Base-by-base conservation (phyloP, 495 filamentous ascomycete species). In the Penicillium riverlandense region DNA sequence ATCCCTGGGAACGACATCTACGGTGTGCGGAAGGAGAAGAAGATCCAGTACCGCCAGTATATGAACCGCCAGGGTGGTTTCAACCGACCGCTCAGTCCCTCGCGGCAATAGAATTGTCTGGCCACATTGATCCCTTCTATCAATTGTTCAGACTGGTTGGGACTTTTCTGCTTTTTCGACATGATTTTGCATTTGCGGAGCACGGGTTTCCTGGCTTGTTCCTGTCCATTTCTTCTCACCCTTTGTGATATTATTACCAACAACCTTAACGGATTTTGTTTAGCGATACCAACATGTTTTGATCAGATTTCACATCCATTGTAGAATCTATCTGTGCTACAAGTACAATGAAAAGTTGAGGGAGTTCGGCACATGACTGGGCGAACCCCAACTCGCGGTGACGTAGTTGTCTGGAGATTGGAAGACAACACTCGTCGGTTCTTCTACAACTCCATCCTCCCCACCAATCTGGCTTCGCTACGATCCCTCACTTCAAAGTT, bases 61-160 rank as follows among this genome's bases (percentile, higher is more conserved):
- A 98, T 98, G 92, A 98, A 98, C 63, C 84, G 92, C 43, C 67
- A 81, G n/a, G 91, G 91, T 37, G 92, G 92, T 35, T 98, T 98
- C 74, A 98, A 98, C 65, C 72, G 92, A 55, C 90, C 92, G 34
- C 75, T 98, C 48, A 81, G 77, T 59, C 81, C 81, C n/a, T 63
- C 65, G 38, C 61, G 68, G 43, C 62, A 50, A 59, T 48, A 27
- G 29, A 43, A 37, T n/a, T 38, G 4, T 34, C 6, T 12, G 10
- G n/a, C 6, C 32, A 34, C n/a, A 9, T 6, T 6, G 22, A 22
- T 22, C 22, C 22, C 22, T 22, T 22, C 22, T 22, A 22, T 22
- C 22, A 22, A 6, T 22, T 22, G 22, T 6, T 22, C 4, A 22
- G 22, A 22, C 22, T 22, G 22, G 6, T 22, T 11, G 10, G 15